phyloP scores from a whole-genome alignment of 352 stramenopile genomes.

The Thraustochytrium striatum region DNA sequence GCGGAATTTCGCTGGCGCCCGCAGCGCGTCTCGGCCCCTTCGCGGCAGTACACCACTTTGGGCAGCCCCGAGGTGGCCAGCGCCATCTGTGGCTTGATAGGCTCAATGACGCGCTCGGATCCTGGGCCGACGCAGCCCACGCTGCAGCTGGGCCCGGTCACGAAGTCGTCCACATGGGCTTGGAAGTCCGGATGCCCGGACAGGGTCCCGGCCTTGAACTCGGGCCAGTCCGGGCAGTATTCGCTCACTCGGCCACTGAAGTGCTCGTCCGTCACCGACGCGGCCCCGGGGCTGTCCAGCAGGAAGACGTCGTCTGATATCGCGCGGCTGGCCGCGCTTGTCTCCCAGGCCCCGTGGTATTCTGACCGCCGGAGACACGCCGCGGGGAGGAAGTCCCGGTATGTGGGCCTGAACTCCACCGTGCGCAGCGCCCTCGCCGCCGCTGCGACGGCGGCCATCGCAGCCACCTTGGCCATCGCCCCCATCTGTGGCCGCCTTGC shows the following conservation, averaged over 20 bases:
- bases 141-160: neutral
- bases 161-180: neutral
- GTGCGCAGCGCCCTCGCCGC: too few species aligned
- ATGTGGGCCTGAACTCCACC: slow-evolving; percentile 7
- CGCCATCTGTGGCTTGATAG: neutral
- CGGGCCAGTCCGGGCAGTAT: slow-evolving; percentile 30
- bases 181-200: slow-evolving; percentile 41
- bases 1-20: too few species aligned
- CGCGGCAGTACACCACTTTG: slow-evolving; percentile 19
- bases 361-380: slow-evolving; percentile 4
- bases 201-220: slow-evolving; percentile 35
- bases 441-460: too few species aligned
- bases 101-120: neutral
- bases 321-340: too few species aligned
- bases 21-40: neutral
- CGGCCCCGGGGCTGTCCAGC: neutral
- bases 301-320: neutral
- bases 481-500: too few species aligned
- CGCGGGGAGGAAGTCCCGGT: slow-evolving; percentile 25
- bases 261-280: neutral
- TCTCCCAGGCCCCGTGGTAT: neutral
- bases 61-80: neutral
- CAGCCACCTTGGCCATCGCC: too few species aligned
- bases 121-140: neutral
- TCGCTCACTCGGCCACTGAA: too few species aligned